phyloP scores from a whole-genome alignment of 1,139 yeast genomes.

The Yamadazyma aaseri region DNA sequence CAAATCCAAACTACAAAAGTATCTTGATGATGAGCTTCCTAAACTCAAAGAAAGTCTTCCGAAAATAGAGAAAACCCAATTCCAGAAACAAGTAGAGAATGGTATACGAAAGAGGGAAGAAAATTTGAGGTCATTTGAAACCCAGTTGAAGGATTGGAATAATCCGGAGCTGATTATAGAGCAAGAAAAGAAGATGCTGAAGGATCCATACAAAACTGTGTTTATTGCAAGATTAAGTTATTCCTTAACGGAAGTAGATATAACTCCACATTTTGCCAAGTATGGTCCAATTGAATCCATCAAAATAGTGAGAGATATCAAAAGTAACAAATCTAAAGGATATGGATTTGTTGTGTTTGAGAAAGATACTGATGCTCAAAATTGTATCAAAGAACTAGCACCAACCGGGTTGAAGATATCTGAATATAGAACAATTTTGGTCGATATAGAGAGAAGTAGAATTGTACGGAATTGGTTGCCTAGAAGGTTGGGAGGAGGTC shows the following conservation, averaged over 20 bases:
- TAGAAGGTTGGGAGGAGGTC: conserved; percentile 64
- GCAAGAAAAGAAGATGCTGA: conserved; percentile 56
- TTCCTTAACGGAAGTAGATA: conserved; percentile 62
- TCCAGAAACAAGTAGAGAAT: conserved; percentile 12
- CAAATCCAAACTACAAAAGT: conserved; percentile 32
- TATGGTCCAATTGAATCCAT: conserved; percentile 73
- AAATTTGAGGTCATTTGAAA: conserved; percentile 28
- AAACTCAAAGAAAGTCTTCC: conserved; percentile 26
- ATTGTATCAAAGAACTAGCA: conserved; percentile 58
- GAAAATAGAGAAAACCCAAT: conserved; percentile 8
- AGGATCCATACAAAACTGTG: conserved; percentile 75
- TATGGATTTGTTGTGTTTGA: conserved; percentile 83
- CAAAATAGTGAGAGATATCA: conserved; percentile 61
- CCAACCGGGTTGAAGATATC: conserved; percentile 46
- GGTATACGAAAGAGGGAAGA: conserved; percentile 20
- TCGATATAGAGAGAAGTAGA: conserved; percentile 85
- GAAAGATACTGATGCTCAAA: conserved; percentile 54
- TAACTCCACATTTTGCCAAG: conserved; percentile 58
- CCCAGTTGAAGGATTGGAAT: conserved; percentile 43
- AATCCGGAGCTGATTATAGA: conserved; percentile 50
- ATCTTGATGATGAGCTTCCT: conserved; percentile 24
- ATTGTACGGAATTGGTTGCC: conserved; percentile 80
- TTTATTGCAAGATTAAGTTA: conserved; percentile 75
- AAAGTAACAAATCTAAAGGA: conserved; percentile 61
- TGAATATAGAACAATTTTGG: conserved; percentile 52